A percentile compares a stretch with the other conserved stretches of the same genome.
Evolutionary conservation across 2,329 filamentous ascomycete genomes (phyloP).

Genomic region (Cercospora sesami): DNA sequence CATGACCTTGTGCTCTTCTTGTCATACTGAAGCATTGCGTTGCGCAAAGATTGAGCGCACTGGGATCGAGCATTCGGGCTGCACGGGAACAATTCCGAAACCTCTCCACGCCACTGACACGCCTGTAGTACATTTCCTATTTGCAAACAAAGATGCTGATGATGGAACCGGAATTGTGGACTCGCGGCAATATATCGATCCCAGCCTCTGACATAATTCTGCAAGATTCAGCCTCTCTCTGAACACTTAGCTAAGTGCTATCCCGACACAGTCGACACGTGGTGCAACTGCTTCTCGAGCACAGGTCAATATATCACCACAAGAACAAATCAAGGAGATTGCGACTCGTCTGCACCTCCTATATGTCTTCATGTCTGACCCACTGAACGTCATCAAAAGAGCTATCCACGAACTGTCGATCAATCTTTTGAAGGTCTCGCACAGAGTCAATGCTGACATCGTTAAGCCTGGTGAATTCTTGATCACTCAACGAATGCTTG

Average conservation of each 20-base stretch:
- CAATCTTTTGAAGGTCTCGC: not conserved
- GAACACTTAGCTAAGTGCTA: not conserved
- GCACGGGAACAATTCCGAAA: not conserved
- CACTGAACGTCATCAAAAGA: not conserved
- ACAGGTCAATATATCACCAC: not conserved
- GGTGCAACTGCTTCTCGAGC: not conserved
- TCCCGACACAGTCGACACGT: not conserved
- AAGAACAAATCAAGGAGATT: not conserved
- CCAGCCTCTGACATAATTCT: not conserved
- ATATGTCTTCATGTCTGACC: not conserved
- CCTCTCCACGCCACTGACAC: not conserved
- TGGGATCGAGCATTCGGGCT: not conserved
- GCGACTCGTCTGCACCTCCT: not conserved
- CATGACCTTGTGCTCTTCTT: not conserved
- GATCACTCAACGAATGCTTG: not conserved
- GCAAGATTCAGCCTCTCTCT: not conserved
- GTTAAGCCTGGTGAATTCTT: not conserved
- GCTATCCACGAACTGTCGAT: not conserved
- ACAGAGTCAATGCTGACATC: not conserved
- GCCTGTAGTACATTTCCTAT: not conserved
- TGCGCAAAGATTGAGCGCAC: not conserved
- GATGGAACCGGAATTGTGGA: not conserved
- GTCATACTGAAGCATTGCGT: not conserved
- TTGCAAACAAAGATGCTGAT: not conserved
- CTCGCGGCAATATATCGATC: not conserved